These are phyloP conservation scores for Cutaneotrichosporon spelunceum DNA, from an alignment of 1,284 basidiomycete species.

Conservation along the genomic window DNA sequence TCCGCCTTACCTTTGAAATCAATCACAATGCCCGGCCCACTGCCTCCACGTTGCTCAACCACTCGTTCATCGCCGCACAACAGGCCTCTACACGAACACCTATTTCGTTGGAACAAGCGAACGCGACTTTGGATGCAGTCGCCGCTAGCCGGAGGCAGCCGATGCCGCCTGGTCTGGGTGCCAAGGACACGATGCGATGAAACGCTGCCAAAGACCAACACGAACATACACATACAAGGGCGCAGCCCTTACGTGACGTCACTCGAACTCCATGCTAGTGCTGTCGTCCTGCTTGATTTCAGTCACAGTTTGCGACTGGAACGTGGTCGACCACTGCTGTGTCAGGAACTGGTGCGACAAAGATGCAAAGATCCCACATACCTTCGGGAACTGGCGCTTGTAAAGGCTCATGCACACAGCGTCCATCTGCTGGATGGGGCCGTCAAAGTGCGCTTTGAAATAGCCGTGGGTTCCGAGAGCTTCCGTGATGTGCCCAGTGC, in stretches of 20 bases:
- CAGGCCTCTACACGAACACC: constrained; percentile 6
- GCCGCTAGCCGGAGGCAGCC: constrained; percentile 16
- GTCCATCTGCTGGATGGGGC: constrained; percentile 93
- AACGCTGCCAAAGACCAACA: neutral
- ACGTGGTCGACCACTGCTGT: constrained; percentile 31
- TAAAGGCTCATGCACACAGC: constrained; percentile 87
- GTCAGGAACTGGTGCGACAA: neutral
- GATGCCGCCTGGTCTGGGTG: constrained; percentile 4
- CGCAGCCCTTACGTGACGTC: neutral
- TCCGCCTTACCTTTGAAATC: constrained; percentile 78
- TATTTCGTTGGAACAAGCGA: constrained; percentile 20
- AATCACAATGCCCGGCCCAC: constrained; percentile 77
- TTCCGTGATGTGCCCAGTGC: constrained; percentile 87
- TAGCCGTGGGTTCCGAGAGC: constrained; percentile 97
- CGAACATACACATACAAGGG: neutral
- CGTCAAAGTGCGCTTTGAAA: constrained; percentile 96
- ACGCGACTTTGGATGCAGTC: constrained; percentile 18
- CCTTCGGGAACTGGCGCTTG: constrained; percentile 81
- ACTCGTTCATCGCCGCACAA: constrained; percentile 62
- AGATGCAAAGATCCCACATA: neutral
- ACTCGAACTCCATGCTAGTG: neutral
- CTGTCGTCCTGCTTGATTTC: neutral
- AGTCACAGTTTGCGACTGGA: constrained; percentile 18
- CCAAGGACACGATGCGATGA: neutral
- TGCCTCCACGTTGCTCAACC: constrained; percentile 69